Conservation (phyloP, 2,329 filamentous ascomycete genomes). For the Knufia petricola region DNA sequence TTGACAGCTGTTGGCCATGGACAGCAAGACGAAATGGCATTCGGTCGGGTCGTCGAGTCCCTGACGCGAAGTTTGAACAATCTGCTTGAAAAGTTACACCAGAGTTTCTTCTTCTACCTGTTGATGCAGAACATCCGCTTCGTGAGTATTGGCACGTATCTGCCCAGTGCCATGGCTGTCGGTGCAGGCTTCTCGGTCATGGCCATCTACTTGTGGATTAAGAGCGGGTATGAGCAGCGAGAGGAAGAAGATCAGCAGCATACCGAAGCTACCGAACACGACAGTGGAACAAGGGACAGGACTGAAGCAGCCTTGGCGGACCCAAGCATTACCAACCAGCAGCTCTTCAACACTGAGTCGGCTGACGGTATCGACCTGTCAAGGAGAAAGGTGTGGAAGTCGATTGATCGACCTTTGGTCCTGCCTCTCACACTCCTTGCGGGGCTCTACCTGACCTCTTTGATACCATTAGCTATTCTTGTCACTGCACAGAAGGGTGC, state of each 20-base stretch:
- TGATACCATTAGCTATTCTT: slow-evolving; percentile 77
- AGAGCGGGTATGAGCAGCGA: slow-evolving; percentile 55
- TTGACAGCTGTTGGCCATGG: slow-evolving; percentile 81
- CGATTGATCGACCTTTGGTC: slow-evolving; percentile 33
- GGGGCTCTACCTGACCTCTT: slow-evolving; percentile 63
- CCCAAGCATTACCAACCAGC: not conserved
- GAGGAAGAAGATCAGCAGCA: slow-evolving; percentile 21
- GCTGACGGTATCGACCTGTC: slow-evolving; percentile 11
- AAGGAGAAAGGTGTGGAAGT: slow-evolving; percentile 16
- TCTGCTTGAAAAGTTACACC: slow-evolving; percentile 87
- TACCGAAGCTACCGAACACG: slow-evolving; percentile 26
- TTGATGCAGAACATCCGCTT: slow-evolving; percentile 86
- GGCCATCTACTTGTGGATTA: slow-evolving; percentile 87
- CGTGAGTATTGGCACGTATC: slow-evolving; percentile 94
- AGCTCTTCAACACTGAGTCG: slow-evolving; percentile 1
- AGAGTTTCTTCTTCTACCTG: slow-evolving; percentile 99
- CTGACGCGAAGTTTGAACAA: slow-evolving; percentile 93
- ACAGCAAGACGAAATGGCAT: slow-evolving; percentile 95
- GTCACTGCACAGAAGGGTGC: slow-evolving; percentile 48
- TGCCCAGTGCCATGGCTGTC: slow-evolving; percentile 94
- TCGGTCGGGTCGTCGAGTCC: slow-evolving; percentile 82
- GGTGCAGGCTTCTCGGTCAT: slow-evolving; percentile 93
- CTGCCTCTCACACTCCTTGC: slow-evolving; percentile 60
- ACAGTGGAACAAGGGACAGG: slow-evolving; percentile 21
- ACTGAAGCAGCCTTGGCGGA: slow-evolving; percentile 1